A percentile compares a stretch with the other conserved stretches of the same genome.
phyloP scores from a whole-genome alignment of 2,329 filamentous ascomycete species.

The Diaporthe vexans region DNA sequence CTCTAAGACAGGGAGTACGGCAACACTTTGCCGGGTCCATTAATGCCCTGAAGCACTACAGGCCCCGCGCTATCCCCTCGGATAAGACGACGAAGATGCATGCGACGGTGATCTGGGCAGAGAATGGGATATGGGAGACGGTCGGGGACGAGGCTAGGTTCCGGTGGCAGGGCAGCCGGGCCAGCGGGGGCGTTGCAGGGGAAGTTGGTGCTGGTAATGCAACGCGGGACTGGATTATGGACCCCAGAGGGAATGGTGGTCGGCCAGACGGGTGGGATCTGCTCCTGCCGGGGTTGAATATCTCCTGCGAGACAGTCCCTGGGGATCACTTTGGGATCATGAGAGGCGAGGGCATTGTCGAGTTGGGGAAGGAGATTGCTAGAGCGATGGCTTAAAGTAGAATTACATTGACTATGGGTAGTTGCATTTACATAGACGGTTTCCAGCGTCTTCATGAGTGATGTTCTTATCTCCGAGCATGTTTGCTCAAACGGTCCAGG shows the following conservation, averaged over 20 bases:
- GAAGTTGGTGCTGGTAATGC: neutral
- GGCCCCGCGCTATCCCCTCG: neutral
- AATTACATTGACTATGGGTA: too few relatives aligned
- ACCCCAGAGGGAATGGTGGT: neutral
- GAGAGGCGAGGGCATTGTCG: neutral
- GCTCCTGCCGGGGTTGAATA: neutral
- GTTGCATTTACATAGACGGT: too few relatives aligned
- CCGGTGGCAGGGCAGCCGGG: neutral
- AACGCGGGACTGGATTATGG: slow-evolving; percentile 9
- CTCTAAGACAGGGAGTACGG: neutral
- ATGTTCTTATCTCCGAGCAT: too few relatives aligned
- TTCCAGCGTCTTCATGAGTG: too few relatives aligned
- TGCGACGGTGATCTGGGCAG: neutral
- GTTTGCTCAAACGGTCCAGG: too few relatives aligned
- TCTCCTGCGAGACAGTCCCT: neutral
- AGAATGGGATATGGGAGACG: neutral
- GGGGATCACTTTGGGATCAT: slow-evolving; percentile 16
- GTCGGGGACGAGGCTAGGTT: neutral
- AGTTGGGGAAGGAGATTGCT: neutral
- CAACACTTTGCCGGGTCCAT: slow-evolving; percentile 1
- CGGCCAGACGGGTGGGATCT: neutral
- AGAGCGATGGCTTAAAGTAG: neutral
- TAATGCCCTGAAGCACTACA: neutral
- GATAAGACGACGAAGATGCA: neutral
- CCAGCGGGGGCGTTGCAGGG: too few relatives aligned